Conservation (phyloP, 2,329 filamentous ascomycete genomes). For the Diaporthe sp. region DNA sequence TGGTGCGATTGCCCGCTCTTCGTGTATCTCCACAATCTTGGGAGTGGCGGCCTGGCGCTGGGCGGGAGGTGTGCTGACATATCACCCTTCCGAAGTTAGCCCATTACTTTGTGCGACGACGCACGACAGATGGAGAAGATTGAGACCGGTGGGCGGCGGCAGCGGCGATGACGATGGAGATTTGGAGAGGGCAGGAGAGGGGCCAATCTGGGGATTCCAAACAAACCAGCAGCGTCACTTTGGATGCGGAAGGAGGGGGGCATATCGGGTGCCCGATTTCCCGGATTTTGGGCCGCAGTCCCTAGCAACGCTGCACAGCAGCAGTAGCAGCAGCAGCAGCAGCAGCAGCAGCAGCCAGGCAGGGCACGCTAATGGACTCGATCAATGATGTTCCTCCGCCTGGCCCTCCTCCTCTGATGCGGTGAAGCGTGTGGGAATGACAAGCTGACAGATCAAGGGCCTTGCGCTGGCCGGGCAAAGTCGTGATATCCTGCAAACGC, state of each 20-base stretch:
- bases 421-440: conserved; percentile 24
- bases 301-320: conserved; percentile 24
- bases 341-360: not conserved
- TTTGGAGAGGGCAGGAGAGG: not conserved
- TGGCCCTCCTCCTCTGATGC: not conserved
- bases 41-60: conserved; percentile 1
- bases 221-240: not conserved
- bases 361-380: conserved; percentile 8
- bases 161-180: conserved; percentile 10
- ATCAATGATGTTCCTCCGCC: conserved; percentile 4
- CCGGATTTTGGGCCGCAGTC: conserved; percentile 7
- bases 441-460: conserved; percentile 7
- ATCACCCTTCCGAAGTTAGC: not conserved
- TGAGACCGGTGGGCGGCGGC: conserved; percentile 5
- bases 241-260: not conserved
- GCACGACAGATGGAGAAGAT: conserved; percentile 23
- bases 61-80: conserved; percentile 3
- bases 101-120: conserved; percentile 19
- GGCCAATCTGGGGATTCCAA: not conserved
- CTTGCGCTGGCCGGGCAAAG: not conserved
- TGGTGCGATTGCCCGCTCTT: not conserved
- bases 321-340: conserved; percentile 1
- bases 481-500: conserved; percentile 23
- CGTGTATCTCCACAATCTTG: conserved; percentile 16
- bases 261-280: conserved; percentile 18